A percentile compares a stretch with the other conserved stretches of the same genome.
These are phyloP conservation scores for Lojkania enalia DNA, from an alignment of 2,329 filamentous ascomycete genomes.

Conservation along the genomic window DNA sequence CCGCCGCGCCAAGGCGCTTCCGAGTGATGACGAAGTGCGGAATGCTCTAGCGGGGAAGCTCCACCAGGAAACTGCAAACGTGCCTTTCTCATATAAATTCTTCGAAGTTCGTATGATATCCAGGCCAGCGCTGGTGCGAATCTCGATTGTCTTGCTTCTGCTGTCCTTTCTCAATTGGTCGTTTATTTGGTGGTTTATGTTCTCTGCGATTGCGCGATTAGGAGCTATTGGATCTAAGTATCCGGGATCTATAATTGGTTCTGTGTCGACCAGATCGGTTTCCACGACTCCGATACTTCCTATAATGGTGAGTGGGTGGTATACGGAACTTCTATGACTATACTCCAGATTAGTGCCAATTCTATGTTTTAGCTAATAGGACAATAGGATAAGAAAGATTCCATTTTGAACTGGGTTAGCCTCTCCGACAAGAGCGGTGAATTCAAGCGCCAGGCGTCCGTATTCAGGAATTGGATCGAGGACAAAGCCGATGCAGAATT, in stretches of 20 bases:
- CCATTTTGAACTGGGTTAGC: slow-evolving; percentile 82
- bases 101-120: slow-evolving; percentile 4
- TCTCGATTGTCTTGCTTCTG: slow-evolving; percentile 4
- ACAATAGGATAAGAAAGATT: slow-evolving; percentile 27
- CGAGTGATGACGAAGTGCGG: slow-evolving; percentile 22
- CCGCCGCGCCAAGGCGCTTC: background rate
- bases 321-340: too few species aligned
- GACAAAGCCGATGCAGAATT: slow-evolving; percentile 72
- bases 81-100: background rate
- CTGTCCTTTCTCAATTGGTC: slow-evolving; percentile 6
- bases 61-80: too few species aligned
- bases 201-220: slow-evolving; percentile 19
- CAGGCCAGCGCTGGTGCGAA: slow-evolving; percentile 1
- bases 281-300: slow-evolving; percentile 5
- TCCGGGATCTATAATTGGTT: slow-evolving; percentile 5
- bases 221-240: slow-evolving; percentile 18
- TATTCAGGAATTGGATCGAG: slow-evolving; percentile 81
- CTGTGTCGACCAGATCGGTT: slow-evolving; percentile 13
- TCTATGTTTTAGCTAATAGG: background rate
- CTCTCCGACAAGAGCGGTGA: slow-evolving; percentile 79
- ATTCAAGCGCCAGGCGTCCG: slow-evolving; percentile 85
- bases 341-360: too few species aligned
- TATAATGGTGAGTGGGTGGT: slow-evolving; percentile 7
- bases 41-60: background rate
- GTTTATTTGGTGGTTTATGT: slow-evolving; percentile 30